Conservation (phyloP, 1,139 yeast genomes). For the Kluyveromyces sp. region DNA sequence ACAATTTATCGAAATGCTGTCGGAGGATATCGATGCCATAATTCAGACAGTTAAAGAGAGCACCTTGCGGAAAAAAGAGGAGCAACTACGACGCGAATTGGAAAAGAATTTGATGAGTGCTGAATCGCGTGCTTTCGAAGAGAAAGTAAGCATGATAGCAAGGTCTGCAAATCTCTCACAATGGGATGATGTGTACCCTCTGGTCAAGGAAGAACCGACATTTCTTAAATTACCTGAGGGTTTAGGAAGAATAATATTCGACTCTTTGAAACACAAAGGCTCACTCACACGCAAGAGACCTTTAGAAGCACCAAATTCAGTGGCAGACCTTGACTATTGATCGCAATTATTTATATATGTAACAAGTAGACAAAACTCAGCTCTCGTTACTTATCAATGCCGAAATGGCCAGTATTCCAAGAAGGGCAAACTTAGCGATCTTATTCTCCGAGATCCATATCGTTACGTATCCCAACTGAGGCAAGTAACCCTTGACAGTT, state of each 20-base stretch:
- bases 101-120: background rate
- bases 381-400: conserved; percentile 26
- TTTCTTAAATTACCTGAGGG: background rate
- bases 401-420: conserved; percentile 27
- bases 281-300: background rate
- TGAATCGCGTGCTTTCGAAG: conserved; percentile 2
- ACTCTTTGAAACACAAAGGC: background rate
- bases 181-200: background rate
- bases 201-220: background rate
- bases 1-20: background rate
- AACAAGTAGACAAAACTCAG: background rate
- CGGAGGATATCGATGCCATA: background rate
- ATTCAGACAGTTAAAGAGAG: background rate
- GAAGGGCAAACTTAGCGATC: conserved; percentile 28
- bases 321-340: conserved; percentile 1
- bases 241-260: conserved; percentile 3
- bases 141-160: background rate
- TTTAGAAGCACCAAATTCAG: background rate
- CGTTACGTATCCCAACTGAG: conserved; percentile 87
- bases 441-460: conserved; percentile 82
- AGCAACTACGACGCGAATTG: background rate
- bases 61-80: background rate
- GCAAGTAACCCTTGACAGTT: conserved; percentile 83
- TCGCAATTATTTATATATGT: background rate
- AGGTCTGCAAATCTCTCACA: background rate